Evolutionary conservation across 306 rosid species (phyloP).

Genomic region (Lathyrus oleraceus): DNA sequence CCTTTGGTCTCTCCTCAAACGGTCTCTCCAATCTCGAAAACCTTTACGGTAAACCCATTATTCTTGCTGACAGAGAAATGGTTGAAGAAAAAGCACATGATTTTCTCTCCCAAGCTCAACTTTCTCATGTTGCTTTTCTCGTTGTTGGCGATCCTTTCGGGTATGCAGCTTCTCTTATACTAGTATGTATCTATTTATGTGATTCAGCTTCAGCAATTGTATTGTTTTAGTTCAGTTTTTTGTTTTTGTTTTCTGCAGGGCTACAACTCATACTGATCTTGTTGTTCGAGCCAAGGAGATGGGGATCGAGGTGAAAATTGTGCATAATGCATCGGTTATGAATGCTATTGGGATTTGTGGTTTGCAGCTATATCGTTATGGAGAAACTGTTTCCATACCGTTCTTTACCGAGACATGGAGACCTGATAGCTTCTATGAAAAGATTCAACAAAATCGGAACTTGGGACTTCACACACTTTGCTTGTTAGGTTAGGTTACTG

Average conservation of each 20-base stretch:
- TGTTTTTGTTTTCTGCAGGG: conserved; percentile 42
- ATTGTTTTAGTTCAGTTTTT: not conserved
- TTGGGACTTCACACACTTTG: conserved; percentile 62
- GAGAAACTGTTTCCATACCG: conserved; percentile 82
- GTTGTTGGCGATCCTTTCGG: conserved; percentile 62
- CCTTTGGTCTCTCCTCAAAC: conserved; percentile 72
- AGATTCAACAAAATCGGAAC: conserved; percentile 64
- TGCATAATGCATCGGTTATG: conserved; percentile 89
- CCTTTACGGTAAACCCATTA: conserved; percentile 68
- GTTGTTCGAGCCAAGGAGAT: conserved; percentile 85
- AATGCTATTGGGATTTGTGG: conserved; percentile 90
- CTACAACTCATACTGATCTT: conserved; percentile 78
- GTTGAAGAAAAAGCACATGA: conserved; percentile 72
- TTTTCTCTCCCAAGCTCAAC: conserved; percentile 44
- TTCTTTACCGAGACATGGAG: conserved; percentile 84
- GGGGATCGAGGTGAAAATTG: conserved; percentile 67
- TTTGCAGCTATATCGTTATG: conserved; percentile 80
- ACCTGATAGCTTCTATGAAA: conserved; percentile 89
- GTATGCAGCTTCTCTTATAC: conserved; percentile 15
- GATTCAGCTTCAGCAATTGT: not conserved
- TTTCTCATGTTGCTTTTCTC: conserved; percentile 47
- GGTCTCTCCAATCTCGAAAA: conserved; percentile 77
- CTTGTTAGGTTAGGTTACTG: conserved; percentile 56
- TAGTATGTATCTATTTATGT: no score
- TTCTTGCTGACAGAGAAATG: conserved; percentile 83